Base-by-base conservation (phyloP, 2,329 filamentous ascomycete genomes). In the Eutypa lata region DNA sequence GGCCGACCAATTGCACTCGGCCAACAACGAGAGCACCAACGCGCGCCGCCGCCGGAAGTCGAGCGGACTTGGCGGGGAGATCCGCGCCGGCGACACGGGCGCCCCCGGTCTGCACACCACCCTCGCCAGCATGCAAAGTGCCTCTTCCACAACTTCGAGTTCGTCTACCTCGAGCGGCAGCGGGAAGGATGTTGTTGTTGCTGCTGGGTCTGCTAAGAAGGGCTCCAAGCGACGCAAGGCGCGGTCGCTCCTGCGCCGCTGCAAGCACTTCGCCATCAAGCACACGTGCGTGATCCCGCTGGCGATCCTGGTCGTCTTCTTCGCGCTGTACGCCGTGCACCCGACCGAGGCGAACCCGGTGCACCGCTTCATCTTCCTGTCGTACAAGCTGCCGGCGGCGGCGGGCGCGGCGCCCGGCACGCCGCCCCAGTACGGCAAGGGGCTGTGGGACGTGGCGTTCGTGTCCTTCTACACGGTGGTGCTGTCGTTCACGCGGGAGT, bases 401-500 rank as follows among this genome's bases (percentile, higher is more conserved):
- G 67, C 71, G 53, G 68, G 62, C 40, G 68, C 69, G 51, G 66
- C 62, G 54, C 68, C 73, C 19, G 70, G 71, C 50, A 73, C 75
- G 63, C 71, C 80, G 63, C 54, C 76, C 18, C 89, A 92, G 66
- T 97, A 96, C 74, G 91, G 88, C 70, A 97, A 97, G 71, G 92
- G 92, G n/a, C 78, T 73, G 40, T 88, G 87, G 76, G 92, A 97
- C 69, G 78, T 96, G 50, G 88, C 89, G 43, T 93, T 97, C 64
- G 90, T 97, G 51, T 76, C 77, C 54, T 97, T 97, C 75, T 97
- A 97, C 74, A 93, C 84, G 40, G 76, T 97, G 53, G 87, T 97
- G 21, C 81, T 97, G 55, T 91, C 89, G 56, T 97, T 97, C 70
- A 96, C 91, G 11, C 90, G 92, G 67, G 92, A 97, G 71, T 96